Conservation (phyloP, 2,329 filamentous ascomycete species). For the Ophiostoma sp. region DNA sequence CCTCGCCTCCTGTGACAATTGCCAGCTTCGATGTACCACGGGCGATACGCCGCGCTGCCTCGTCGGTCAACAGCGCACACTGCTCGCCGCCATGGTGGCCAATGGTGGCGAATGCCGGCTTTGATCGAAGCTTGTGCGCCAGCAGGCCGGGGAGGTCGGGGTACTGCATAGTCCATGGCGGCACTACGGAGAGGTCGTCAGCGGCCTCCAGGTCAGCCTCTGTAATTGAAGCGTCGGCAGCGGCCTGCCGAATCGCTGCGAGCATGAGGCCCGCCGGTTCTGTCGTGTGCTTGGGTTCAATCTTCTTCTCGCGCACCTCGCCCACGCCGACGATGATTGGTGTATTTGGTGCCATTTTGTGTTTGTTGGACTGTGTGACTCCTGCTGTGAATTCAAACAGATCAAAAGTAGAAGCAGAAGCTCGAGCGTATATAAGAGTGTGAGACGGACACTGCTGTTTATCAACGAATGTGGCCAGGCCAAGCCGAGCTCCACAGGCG, state of each 20-base stretch:
- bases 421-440: too few species aligned
- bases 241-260: conserved; percentile 17
- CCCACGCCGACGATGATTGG: conserved; percentile 23
- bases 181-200: conserved; percentile 22
- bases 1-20: conserved; percentile 22
- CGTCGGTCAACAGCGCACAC: conserved; percentile 19
- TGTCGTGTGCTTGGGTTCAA: conserved; percentile 12
- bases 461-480: too few species aligned
- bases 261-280: conserved; percentile 22
- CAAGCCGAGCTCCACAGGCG: not conserved
- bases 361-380: not conserved
- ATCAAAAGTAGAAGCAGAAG: not conserved
- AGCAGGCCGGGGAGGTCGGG: conserved; percentile 18
- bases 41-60: conserved; percentile 19
- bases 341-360: conserved; percentile 15
- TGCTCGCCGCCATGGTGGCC: conserved; percentile 22
- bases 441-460: too few species aligned
- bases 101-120: not conserved
- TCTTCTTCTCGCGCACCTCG: conserved; percentile 20
- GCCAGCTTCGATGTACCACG: conserved; percentile 19
- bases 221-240: not conserved
- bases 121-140: conserved; percentile 2
- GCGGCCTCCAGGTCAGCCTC: not conserved
- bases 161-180: conserved; percentile 22
- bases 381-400: not conserved